These are phyloP conservation scores for Pseudopyricularia javanii DNA, from an alignment of 2,329 filamentous ascomycete genomes.

Conservation along the genomic window DNA sequence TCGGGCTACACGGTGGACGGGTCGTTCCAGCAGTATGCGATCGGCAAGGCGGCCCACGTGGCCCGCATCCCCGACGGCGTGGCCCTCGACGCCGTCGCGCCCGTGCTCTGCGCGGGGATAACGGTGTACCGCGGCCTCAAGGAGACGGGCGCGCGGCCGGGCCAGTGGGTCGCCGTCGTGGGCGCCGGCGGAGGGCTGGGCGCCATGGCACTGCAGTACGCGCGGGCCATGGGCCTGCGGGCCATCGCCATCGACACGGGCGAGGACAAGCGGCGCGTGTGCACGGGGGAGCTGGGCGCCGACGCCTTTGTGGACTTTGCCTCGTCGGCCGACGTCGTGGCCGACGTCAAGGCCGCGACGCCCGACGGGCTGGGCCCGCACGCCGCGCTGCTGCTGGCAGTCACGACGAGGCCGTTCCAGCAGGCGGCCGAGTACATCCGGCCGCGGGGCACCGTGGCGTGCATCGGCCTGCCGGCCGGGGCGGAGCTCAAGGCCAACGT, in stretches of 20 bases:
- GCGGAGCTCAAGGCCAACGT: slow-evolving; percentile 75
- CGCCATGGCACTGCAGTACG: slow-evolving; percentile 68
- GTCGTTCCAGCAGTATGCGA: slow-evolving; percentile 83
- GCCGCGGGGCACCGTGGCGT: slow-evolving; percentile 69
- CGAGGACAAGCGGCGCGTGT: slow-evolving; percentile 60
- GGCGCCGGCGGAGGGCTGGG: slow-evolving; percentile 67
- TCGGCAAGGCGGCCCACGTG: slow-evolving; percentile 77
- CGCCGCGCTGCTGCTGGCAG: slow-evolving; percentile 77
- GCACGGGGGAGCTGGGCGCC: slow-evolving; percentile 53
- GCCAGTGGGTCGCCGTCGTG: slow-evolving; percentile 60
- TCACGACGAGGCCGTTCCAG: slow-evolving; percentile 86
- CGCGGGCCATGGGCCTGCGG: slow-evolving; percentile 77
- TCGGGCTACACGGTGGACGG: slow-evolving; percentile 92
- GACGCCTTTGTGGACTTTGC: slow-evolving; percentile 69
- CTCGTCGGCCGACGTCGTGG: slow-evolving; percentile 63
- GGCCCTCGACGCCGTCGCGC: slow-evolving; percentile 65
- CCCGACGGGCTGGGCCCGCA: slow-evolving; percentile 74
- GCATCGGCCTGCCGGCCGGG: slow-evolving; percentile 75
- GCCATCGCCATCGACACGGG: slow-evolving; percentile 75
- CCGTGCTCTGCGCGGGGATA: slow-evolving; percentile 62
- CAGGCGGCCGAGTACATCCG: slow-evolving; percentile 85
- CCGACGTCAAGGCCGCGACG: slow-evolving; percentile 72
- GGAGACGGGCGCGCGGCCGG: slow-evolving; percentile 51
- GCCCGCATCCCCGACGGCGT: slow-evolving; percentile 70
- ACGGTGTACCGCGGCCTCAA: slow-evolving; percentile 70